phyloP scores from a whole-genome alignment of 2,329 filamentous ascomycete genomes.

The Penicillium freii region DNA sequence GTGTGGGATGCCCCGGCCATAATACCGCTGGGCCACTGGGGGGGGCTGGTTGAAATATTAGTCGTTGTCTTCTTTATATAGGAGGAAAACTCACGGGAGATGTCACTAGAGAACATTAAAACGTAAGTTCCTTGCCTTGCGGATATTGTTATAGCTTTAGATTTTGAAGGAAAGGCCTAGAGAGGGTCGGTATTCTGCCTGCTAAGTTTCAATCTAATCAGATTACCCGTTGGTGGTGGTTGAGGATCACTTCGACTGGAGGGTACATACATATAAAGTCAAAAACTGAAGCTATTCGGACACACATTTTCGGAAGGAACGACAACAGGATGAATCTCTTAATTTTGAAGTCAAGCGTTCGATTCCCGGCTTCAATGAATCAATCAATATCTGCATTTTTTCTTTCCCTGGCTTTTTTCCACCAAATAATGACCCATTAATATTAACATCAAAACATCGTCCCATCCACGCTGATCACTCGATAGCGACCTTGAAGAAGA shows the following conservation, averaged over 20 bases:
- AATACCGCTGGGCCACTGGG: not conserved
- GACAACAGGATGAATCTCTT: not conserved
- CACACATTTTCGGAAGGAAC: not conserved
- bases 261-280: not conserved
- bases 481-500: not conserved
- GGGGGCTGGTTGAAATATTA: not conserved
- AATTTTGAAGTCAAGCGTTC: not conserved
- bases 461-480: not conserved
- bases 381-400: not conserved
- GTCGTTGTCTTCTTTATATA: not conserved
- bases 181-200: rapidly evolving
- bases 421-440: no score
- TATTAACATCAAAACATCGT: not conserved
- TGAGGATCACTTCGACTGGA: not conserved
- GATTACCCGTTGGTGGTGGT: not conserved
- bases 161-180: not conserved
- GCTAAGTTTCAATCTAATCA: not conserved
- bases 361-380: not conserved
- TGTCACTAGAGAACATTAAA: not conserved
- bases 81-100: not conserved
- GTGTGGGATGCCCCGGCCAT: not conserved
- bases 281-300: not conserved
- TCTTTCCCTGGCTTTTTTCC: not conserved
- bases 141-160: rapidly evolving
- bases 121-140: not conserved